Evolutionary conservation across 495 filamentous ascomycete genomes (phyloP).

Genomic region (Annulohypoxylon nitens): DNA sequence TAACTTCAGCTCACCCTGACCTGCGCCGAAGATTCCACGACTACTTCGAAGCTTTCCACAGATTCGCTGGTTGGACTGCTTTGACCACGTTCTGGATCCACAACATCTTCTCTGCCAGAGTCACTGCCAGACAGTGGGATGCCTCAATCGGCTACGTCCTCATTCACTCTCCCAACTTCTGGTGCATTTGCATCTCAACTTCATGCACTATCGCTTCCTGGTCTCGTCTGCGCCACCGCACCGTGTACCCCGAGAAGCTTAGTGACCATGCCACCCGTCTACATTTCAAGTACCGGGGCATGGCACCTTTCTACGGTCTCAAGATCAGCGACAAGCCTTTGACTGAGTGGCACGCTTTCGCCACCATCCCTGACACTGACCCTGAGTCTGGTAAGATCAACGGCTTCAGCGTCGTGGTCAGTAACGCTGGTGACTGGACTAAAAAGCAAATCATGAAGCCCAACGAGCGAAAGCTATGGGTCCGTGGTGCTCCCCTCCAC

Average conservation of each 20-base stretch:
- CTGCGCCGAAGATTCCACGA: constrained; percentile 70
- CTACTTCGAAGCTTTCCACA: constrained; percentile 75
- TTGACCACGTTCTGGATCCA: constrained; percentile 74
- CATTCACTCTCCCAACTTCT: constrained; percentile 71
- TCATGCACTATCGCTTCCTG: constrained; percentile 74
- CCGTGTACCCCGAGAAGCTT: constrained; percentile 71
- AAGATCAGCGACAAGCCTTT: constrained; percentile 70
- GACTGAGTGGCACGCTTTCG: constrained; percentile 86
- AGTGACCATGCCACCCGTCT: constrained; percentile 79
- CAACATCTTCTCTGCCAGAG: constrained; percentile 70
- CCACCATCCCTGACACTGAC: constrained; percentile 71
- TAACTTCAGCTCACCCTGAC: constrained; percentile 63
- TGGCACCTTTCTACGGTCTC: constrained; percentile 64
- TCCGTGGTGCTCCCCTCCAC: constrained; percentile 66
- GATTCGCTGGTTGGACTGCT: constrained; percentile 74
- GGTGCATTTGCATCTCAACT: constrained; percentile 73
- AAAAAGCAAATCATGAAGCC: constrained; percentile 71
- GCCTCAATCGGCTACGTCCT: constrained; percentile 59
- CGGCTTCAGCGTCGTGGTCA: constrained; percentile 80
- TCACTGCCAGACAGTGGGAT: constrained; percentile 65
- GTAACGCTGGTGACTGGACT: constrained; percentile 91
- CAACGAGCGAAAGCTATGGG: constrained; percentile 67
- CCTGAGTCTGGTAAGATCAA: constrained; percentile 60
- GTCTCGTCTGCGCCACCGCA: constrained; percentile 72
- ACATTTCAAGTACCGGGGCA: constrained; percentile 72